Evolutionary conservation across 208 protist species (phyloP).

Genomic region (Leishmania guyanensis): DNA sequence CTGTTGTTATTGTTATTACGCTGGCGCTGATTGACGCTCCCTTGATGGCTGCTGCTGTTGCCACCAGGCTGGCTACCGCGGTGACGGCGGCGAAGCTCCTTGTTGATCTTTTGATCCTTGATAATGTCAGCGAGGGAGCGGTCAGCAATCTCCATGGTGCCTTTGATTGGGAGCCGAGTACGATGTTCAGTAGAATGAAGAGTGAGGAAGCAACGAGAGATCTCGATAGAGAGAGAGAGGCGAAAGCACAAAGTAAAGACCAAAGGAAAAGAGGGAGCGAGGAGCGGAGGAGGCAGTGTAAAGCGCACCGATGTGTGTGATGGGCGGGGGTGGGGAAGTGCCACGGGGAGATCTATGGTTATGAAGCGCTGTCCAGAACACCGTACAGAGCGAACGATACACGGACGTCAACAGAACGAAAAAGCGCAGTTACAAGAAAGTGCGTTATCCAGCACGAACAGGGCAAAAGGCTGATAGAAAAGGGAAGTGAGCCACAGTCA

Average conservation of each 20-base stretch:
- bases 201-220: neutral
- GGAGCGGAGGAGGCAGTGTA: neutral
- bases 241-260: neutral
- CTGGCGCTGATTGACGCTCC: constrained; percentile 11
- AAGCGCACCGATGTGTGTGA: neutral
- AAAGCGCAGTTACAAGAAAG: neutral
- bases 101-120: constrained; percentile 87
- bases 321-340: neutral
- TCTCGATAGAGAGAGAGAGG: constrained; percentile 17
- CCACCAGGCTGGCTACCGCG: constrained; percentile 29
- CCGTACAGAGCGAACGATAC: neutral
- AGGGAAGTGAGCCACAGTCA: neutral
- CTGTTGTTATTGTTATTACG: constrained; percentile 6
- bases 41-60: constrained; percentile 10
- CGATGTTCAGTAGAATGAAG: neutral
- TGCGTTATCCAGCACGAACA: neutral
- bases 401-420: neutral
- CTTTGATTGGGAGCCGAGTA: neutral
- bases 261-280: neutral
- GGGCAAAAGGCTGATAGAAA: neutral
- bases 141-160: constrained; percentile 85
- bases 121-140: constrained; percentile 83
- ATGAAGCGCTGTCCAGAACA: neutral
- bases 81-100: constrained; percentile 57
- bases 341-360: neutral